phyloP scores from a whole-genome alignment of 2,329 filamentous ascomycete species.

The Lecanoromycetidae sp. region DNA sequence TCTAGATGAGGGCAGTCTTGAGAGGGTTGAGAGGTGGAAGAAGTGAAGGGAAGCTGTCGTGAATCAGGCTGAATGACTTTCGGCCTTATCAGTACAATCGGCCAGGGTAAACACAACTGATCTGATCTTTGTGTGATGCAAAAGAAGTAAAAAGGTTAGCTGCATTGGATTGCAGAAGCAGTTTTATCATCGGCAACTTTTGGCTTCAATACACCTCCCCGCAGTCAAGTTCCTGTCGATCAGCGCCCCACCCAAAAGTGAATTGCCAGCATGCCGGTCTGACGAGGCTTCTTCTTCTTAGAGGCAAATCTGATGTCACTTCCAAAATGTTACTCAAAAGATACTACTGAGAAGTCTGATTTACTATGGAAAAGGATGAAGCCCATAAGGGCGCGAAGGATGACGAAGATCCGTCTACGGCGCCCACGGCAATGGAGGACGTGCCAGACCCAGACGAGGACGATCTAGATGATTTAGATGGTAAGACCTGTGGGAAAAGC shows the following conservation, averaged over 20 bases:
- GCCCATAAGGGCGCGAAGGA: not conserved
- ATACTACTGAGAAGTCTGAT: not conserved
- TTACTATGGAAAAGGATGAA: conserved; percentile 4
- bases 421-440: conserved; percentile 34
- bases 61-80: not conserved
- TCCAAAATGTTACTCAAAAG: not conserved
- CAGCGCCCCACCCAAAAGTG: conserved; percentile 2
- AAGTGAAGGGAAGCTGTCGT: not conserved
- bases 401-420: not conserved
- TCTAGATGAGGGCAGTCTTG: not conserved
- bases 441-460: conserved; percentile 87
- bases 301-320: not conserved
- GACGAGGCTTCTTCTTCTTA: no score
- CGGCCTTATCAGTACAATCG: no score
- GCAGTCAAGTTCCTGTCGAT: conserved; percentile 3
- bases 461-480: conserved; percentile 82
- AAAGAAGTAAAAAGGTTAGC: not conserved
- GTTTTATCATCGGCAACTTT: no score
- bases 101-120: no score
- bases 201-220: no score
- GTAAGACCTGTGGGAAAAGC: conserved; percentile 43
- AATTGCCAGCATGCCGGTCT: not conserved
- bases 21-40: not conserved
- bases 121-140: no score
- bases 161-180: not conserved